phyloP scores from a whole-genome alignment of 371 early-diverging fungal genomes.

The Smittium mucronatum region DNA sequence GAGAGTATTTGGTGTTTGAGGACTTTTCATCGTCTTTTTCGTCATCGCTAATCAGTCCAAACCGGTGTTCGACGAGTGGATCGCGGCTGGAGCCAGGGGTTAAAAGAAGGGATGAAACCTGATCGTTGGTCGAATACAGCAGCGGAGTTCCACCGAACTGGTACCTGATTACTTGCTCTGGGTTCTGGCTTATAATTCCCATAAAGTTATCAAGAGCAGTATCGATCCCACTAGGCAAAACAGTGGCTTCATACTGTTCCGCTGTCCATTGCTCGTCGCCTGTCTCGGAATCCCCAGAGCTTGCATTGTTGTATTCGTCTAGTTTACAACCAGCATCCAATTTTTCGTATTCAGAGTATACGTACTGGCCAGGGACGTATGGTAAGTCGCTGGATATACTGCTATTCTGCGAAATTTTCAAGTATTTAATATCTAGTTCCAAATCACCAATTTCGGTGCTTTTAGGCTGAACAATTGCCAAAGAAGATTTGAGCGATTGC shows the following conservation, averaged over 20 bases:
- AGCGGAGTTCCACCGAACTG: constrained; percentile 57
- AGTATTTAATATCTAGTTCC: too few species aligned
- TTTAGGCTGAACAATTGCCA: too few species aligned
- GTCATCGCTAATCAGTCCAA: background rate
- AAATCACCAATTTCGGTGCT: too few species aligned
- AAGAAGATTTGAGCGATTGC: too few species aligned
- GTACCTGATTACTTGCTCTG: constrained; percentile 76
- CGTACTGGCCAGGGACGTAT: background rate
- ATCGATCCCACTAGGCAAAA: constrained; percentile 56
- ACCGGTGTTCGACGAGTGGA: background rate
- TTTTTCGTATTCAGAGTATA: background rate
- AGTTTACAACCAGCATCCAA: background rate
- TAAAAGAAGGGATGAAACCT: constrained; percentile 27
- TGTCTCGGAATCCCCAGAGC: constrained; percentile 17
- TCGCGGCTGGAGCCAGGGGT: constrained; percentile 4
- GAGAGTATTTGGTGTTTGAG: constrained; percentile 17
- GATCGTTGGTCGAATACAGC: constrained; percentile 44
- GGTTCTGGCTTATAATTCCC: constrained; percentile 51
- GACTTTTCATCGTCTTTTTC: constrained; percentile 16
- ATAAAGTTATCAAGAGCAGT: constrained; percentile 68
- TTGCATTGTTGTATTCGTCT: background rate
- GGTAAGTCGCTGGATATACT: background rate
- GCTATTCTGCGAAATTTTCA: background rate
- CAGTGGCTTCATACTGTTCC: constrained; percentile 67
- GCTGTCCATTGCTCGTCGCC: constrained; percentile 47